Conservation (phyloP, 495 filamentous ascomycete species). For the Acidiella bohemica region DNA sequence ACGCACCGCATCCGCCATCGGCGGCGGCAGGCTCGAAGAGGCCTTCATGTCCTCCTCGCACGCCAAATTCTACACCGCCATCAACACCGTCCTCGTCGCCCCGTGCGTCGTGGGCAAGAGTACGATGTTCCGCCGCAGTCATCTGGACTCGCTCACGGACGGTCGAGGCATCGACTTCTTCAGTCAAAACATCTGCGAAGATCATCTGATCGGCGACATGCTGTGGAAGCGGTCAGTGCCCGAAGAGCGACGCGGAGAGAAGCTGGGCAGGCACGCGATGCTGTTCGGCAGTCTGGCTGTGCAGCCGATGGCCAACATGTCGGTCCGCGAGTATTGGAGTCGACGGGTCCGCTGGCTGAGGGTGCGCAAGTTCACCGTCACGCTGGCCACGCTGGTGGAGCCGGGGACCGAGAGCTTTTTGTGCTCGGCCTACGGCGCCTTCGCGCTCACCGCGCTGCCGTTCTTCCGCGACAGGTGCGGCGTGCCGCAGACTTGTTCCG, state of each 20-base stretch:
- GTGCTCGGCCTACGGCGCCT: conserved; percentile 67
- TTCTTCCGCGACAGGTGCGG: conserved; percentile 42
- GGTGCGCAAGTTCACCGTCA: conserved; percentile 87
- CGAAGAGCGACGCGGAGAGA: conserved; percentile 32
- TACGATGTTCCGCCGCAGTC: conserved; percentile 92
- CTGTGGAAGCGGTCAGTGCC: conserved; percentile 56
- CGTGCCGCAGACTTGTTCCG: conserved; percentile 52
- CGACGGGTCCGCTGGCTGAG: conserved; percentile 83
- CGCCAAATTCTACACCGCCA: conserved; percentile 96
- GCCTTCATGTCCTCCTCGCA: conserved; percentile 88
- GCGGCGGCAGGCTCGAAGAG: conserved; percentile 83
- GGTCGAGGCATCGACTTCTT: conserved; percentile 74
- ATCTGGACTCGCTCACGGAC: conserved; percentile 67
- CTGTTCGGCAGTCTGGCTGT: conserved; percentile 75
- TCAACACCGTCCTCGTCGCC: conserved; percentile 82
- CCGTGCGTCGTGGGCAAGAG: conserved; percentile 95
- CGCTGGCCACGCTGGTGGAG: conserved; percentile 81
- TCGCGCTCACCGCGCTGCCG: conserved; percentile 59
- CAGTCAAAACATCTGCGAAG: conserved; percentile 91
- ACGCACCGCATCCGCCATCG: conserved; percentile 26
- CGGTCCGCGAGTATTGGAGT: conserved; percentile 63
- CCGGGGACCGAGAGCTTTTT: conserved; percentile 84
- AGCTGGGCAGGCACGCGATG: conserved; percentile 60
- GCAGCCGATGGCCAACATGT: conserved; percentile 76
- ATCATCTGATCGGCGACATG: conserved; percentile 87